Conservation (phyloP, 2,329 filamentous ascomycete species). For the Ascocoryne sarcoides region DNA sequence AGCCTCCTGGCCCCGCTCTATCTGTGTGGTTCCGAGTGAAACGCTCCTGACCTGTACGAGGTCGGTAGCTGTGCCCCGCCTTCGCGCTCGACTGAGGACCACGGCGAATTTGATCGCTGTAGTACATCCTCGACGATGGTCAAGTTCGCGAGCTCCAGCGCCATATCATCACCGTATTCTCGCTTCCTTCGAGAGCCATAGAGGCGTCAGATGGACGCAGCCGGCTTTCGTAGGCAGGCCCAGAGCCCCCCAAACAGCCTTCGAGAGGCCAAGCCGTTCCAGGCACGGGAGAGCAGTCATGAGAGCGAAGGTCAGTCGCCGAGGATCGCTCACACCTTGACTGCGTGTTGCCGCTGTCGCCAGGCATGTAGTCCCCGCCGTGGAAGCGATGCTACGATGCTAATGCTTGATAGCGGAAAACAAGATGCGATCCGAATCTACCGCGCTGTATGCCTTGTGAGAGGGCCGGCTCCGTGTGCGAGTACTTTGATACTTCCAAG, state of each 20-base stretch:
- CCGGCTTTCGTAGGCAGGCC: conserved; percentile 51
- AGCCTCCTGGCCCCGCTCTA: too few species aligned
- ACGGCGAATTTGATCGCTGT: too few species aligned
- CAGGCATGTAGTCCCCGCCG: conserved; percentile 45
- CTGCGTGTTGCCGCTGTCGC: conserved; percentile 71
- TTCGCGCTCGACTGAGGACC: too few species aligned
- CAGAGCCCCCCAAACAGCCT: conserved; percentile 33
- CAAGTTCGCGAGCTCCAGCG: conserved; percentile 13
- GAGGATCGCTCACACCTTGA: conserved; percentile 69
- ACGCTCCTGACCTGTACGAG: too few species aligned
- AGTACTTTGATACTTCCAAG: conserved; percentile 89
- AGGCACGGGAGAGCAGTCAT: conserved; percentile 25
- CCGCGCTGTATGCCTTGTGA: conserved; percentile 90
- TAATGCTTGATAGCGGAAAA: conserved; percentile 59
- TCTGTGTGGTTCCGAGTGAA: too few species aligned
- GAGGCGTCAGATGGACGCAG: conserved; percentile 44
- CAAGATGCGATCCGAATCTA: conserved; percentile 85
- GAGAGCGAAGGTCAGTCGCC: conserved; percentile 45
- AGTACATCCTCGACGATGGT: conserved; percentile 20
- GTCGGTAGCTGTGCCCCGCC: too few species aligned
- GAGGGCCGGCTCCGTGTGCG: conserved; percentile 81
- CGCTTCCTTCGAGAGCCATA: conserved; percentile 6
- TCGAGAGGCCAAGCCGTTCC: conserved; percentile 24
- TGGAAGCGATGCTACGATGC: not conserved
- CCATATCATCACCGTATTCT: conserved; percentile 6